These are phyloP conservation scores for Neofusicoccum sp. DNA, from an alignment of 2,329 filamentous ascomycete species.

Conservation along the genomic window DNA sequence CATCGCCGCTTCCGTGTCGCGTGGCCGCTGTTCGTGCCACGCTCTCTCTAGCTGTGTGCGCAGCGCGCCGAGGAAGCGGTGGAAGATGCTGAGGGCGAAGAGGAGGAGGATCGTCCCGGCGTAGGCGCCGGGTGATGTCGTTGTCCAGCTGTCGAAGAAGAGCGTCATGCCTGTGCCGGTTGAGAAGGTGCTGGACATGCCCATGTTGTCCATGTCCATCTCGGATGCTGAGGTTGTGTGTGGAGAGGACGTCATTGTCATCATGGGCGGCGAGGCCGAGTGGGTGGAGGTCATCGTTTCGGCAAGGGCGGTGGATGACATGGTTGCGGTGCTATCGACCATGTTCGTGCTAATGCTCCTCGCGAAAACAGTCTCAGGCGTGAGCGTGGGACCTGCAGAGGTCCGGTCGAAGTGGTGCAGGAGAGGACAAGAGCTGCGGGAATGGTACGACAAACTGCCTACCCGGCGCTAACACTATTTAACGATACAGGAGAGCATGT, in stretches of 20 bases:
- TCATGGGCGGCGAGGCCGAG: background rate
- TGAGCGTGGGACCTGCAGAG: too few species aligned
- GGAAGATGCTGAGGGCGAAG: constrained; percentile 29
- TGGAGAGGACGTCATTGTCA: background rate
- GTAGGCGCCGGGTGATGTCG: constrained; percentile 27
- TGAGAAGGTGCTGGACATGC: constrained; percentile 31
- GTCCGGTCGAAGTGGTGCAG: background rate
- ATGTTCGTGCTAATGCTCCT: background rate
- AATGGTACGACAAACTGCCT: too few species aligned
- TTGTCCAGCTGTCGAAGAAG: constrained; percentile 31
- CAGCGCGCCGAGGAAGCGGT: constrained; percentile 31
- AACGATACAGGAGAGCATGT: too few species aligned
- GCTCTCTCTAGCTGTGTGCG: constrained; percentile 27
- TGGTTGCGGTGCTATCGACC: background rate
- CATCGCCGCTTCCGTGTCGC: background rate
- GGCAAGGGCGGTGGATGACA: too few species aligned
- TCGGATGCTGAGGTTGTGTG: background rate
- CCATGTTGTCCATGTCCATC: background rate
- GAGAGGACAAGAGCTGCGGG: background rate
- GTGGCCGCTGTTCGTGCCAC: background rate
- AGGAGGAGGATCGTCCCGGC: constrained; percentile 28
- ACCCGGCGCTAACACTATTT: too few species aligned
- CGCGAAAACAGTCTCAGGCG: background rate
- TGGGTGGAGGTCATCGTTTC: background rate
- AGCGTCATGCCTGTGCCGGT: constrained; percentile 29